Evolutionary conservation across 2,329 filamentous ascomycete species (phyloP).

Genomic region (Canariomyces notabilis): DNA sequence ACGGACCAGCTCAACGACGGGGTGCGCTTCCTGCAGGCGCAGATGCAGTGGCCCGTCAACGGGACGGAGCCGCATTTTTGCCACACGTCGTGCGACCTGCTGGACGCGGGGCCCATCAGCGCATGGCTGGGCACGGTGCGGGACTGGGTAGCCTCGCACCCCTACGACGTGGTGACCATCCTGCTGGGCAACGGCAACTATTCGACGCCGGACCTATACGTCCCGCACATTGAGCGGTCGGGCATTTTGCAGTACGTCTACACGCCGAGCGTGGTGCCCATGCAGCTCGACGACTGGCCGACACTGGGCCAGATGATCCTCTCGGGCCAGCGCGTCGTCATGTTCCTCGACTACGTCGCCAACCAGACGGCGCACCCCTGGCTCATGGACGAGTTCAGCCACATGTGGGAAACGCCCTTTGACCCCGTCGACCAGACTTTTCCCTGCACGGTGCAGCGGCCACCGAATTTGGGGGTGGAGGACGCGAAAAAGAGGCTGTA

Average conservation of each 20-base stretch:
- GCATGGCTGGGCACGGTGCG: conserved; percentile 65
- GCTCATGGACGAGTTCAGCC: conserved; percentile 80
- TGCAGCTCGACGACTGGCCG: conserved; percentile 74
- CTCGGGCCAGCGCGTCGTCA: conserved; percentile 62
- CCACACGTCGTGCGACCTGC: conserved; percentile 75
- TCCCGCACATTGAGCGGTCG: conserved; percentile 61
- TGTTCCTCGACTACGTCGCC: conserved; percentile 82
- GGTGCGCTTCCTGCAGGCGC: conserved; percentile 57
- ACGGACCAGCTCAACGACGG: conserved; percentile 73
- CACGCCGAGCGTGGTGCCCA: conserved; percentile 63
- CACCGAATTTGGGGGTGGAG: conserved; percentile 55
- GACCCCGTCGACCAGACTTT: conserved; percentile 61
- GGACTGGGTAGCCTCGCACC: conserved; percentile 68
- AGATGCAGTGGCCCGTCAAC: conserved; percentile 55
- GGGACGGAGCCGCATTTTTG: conserved; percentile 64
- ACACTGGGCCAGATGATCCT: conserved; percentile 74
- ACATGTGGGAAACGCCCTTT: conserved; percentile 90
- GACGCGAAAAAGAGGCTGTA: conserved; percentile 63
- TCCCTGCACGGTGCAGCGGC: conserved; percentile 73
- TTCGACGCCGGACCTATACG: conserved; percentile 59
- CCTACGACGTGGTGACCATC: conserved; percentile 83
- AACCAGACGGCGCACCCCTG: conserved; percentile 75
- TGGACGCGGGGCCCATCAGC: conserved; percentile 74
- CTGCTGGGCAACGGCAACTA: conserved; percentile 81
- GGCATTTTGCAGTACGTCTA: conserved; percentile 72